Conservation (phyloP, 768 basidiomycete species). For the Dioszegia hungarica region DNA sequence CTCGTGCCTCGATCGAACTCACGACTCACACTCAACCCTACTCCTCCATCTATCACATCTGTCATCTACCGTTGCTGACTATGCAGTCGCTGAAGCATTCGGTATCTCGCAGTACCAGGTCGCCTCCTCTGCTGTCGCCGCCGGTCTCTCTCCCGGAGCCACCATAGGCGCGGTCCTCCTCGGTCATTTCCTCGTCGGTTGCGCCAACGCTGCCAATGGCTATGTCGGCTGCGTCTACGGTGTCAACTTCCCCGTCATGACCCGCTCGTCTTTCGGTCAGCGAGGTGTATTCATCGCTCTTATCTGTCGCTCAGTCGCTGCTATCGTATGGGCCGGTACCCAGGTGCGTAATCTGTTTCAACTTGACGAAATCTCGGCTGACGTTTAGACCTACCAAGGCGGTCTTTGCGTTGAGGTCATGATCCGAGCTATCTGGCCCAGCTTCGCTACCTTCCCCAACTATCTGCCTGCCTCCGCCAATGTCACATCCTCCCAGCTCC, state of each 20-base stretch:
- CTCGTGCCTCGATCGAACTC: no score
- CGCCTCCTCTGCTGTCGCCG: slow-evolving; percentile 5
- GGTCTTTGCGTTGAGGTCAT: slow-evolving; percentile 18
- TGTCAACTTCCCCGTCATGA: slow-evolving; percentile 19
- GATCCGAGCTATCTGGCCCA: slow-evolving; percentile 19
- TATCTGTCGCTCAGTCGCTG: slow-evolving; percentile 11
- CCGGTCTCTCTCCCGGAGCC: slow-evolving; percentile 2
- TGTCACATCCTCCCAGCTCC: slow-evolving; percentile 10
- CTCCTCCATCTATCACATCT: slow-evolving; percentile 9
- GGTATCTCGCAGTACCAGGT: slow-evolving; percentile 8
- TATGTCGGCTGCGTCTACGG: slow-evolving; percentile 17
- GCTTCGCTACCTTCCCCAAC: slow-evolving; percentile 14
- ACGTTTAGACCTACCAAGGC: slow-evolving; percentile 1
- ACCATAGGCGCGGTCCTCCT: slow-evolving; percentile 5
- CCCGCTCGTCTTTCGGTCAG: slow-evolving; percentile 28
- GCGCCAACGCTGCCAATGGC: slow-evolving; percentile 5
- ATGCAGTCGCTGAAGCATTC: neutral
- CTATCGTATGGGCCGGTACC: slow-evolving; percentile 20
- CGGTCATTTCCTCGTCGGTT: slow-evolving; percentile 7
- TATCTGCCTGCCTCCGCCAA: slow-evolving; percentile 7
- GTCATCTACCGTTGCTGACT: neutral
- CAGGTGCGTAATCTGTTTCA: neutral
- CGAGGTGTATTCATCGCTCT: slow-evolving; percentile 21
- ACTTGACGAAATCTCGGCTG: neutral
- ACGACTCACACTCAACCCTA: no score